Evolutionary conservation across 2,329 filamentous ascomycete genomes (phyloP).

Genomic region (Beauveria bassiana): DNA sequence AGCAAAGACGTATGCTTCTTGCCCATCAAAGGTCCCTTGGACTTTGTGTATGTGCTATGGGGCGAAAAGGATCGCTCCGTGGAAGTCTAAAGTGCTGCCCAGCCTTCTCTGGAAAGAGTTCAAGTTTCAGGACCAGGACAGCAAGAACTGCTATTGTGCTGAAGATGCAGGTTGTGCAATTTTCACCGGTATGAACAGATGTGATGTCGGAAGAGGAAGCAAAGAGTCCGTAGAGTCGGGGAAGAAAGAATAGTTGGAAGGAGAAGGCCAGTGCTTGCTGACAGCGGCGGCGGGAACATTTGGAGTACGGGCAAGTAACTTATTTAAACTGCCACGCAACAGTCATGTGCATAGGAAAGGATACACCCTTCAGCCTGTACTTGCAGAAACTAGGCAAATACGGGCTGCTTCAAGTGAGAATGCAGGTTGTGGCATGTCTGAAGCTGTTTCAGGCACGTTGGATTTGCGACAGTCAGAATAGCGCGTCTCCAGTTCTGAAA

Average conservation of each 20-base stretch:
- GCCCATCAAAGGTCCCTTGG: neutral
- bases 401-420: neutral
- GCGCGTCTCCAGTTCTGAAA: slow-evolving; percentile 7
- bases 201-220: neutral
- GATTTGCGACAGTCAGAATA: slow-evolving; percentile 2
- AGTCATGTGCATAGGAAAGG: neutral
- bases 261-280: neutral
- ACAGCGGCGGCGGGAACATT: neutral
- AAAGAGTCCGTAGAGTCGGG: neutral
- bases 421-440: neutral
- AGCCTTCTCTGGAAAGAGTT: neutral
- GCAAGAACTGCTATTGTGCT: neutral
- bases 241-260: neutral
- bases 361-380: neutral
- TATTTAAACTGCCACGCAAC: neutral
- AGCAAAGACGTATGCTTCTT: neutral
- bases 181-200: neutral
- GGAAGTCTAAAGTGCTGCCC: neutral
- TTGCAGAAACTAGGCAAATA: neutral
- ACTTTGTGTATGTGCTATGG: neutral
- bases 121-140: neutral
- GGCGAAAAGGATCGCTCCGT: neutral
- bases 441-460: slow-evolving; percentile 6
- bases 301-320: neutral
- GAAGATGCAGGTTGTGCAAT: too few relatives aligned